Evolutionary conservation across 2,329 filamentous ascomycete species (phyloP).

Genomic region (Neonectria neomacrospora): DNA sequence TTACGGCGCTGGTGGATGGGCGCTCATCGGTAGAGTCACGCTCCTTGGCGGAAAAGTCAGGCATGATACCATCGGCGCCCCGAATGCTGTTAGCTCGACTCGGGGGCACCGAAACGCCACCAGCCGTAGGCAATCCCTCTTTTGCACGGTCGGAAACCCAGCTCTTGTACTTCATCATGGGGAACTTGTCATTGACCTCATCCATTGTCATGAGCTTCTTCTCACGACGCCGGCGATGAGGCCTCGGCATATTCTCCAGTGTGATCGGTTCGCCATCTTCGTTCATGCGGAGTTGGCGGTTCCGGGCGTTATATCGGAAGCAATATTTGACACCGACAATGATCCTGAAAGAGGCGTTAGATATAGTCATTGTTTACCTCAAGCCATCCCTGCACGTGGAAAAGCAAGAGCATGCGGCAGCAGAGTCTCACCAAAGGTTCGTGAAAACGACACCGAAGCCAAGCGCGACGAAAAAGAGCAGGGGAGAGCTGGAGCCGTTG

Average conservation of each 20-base stretch:
- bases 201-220: slow-evolving; percentile 99
- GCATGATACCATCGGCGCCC: slow-evolving; percentile 68
- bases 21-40: slow-evolving; percentile 57
- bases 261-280: slow-evolving; percentile 91
- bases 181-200: slow-evolving; percentile 97
- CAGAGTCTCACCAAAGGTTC: slow-evolving; percentile 84
- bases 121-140: slow-evolving; percentile 83
- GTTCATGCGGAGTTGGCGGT: slow-evolving; percentile 79
- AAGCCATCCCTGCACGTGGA: slow-evolving; percentile 57
- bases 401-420: slow-evolving; percentile 19
- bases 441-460: slow-evolving; percentile 99
- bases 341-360: slow-evolving; percentile 73
- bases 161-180: slow-evolving; percentile 93
- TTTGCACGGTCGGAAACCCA: slow-evolving; percentile 88
- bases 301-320: slow-evolving; percentile 96
- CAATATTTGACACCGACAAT: slow-evolving; percentile 99
- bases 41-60: slow-evolving; percentile 57
- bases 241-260: slow-evolving; percentile 83
- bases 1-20: slow-evolving; percentile 42
- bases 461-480: slow-evolving; percentile 88
- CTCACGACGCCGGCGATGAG: slow-evolving; percentile 87
- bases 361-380: slow-evolving; percentile 63
- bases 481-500: slow-evolving; percentile 54
- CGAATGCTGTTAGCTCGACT: slow-evolving; percentile 80
- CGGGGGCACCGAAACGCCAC: slow-evolving; percentile 80